These are phyloP conservation scores for Candida freyschussii DNA, from an alignment of 1,139 yeast genomes.

Conservation along the genomic window DNA sequence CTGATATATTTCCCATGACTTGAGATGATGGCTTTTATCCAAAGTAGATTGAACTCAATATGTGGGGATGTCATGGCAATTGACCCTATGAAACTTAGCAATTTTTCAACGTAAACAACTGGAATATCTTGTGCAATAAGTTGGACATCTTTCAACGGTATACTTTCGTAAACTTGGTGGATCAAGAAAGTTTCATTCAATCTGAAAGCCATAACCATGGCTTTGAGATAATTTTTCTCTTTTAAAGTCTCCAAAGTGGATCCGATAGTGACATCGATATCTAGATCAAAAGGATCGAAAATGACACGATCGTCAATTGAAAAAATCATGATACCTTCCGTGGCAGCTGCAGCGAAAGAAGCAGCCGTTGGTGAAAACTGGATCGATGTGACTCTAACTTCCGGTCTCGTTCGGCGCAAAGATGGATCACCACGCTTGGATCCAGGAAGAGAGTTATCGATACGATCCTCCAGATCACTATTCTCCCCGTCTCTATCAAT, in stretches of 20 bases:
- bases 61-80: constrained; percentile 75
- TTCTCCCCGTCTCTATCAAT: constrained; percentile 84
- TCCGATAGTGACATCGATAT: constrained; percentile 85
- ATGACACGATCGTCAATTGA: constrained; percentile 70
- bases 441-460: constrained; percentile 80
- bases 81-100: constrained; percentile 69
- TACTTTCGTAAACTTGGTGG: constrained; percentile 64
- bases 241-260: constrained; percentile 58
- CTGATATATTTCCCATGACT: constrained; percentile 76
- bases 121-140: constrained; percentile 70
- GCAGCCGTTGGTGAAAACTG: constrained; percentile 87
- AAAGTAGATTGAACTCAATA: constrained; percentile 73
- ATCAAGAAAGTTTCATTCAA: constrained; percentile 76
- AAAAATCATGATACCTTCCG: constrained; percentile 85
- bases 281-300: constrained; percentile 95
- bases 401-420: constrained; percentile 71
- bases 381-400: constrained; percentile 69
- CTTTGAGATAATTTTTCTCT: constrained; percentile 70
- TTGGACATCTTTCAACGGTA: constrained; percentile 71
- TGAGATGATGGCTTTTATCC: constrained; percentile 69
- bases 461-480: constrained; percentile 79
- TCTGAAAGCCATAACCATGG: constrained; percentile 91
- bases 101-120: constrained; percentile 61
- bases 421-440: constrained; percentile 85
- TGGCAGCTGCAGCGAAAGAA: constrained; percentile 92